phyloP scores from a whole-genome alignment of 169 alveolate genomes.

The Ichthyophthirius multifiliis region DNA sequence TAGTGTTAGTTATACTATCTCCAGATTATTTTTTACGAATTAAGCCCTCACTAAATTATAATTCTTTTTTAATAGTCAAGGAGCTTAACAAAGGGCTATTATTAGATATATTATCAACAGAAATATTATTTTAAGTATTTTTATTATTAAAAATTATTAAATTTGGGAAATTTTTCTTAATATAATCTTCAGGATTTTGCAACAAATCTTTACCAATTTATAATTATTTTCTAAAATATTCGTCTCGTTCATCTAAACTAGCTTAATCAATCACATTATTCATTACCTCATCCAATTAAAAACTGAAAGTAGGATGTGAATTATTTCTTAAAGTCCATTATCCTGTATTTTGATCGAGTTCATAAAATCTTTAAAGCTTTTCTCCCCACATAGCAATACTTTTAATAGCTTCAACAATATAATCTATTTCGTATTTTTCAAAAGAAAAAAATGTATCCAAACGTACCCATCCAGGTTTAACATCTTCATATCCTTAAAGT shows the following conservation, averaged over 20 bases:
- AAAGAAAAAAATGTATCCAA: slow-evolving; percentile 87
- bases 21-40: no score
- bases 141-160: no score
- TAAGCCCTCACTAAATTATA: no score
- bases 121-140: no score
- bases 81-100: not conserved
- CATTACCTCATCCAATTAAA: not conserved
- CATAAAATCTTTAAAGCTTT: slow-evolving; percentile 51
- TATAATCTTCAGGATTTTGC: not conserved
- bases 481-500: slow-evolving; percentile 85
- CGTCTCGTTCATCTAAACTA: not conserved
- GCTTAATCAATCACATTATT: not conserved
- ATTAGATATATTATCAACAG: not conserved
- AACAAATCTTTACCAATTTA: not conserved
- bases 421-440: slow-evolving; percentile 78
- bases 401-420: slow-evolving; percentile 71
- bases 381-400: slow-evolving; percentile 91
- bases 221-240: not conserved
- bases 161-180: not conserved
- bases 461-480: slow-evolving; percentile 92
- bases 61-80: not conserved
- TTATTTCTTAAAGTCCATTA: not conserved
- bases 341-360: not conserved
- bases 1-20: no score
- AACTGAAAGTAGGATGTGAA: not conserved